These are phyloP conservation scores for Hygrophila difformis DNA, from an alignment of 257 asterid genomes.

Conservation along the genomic window DNA sequence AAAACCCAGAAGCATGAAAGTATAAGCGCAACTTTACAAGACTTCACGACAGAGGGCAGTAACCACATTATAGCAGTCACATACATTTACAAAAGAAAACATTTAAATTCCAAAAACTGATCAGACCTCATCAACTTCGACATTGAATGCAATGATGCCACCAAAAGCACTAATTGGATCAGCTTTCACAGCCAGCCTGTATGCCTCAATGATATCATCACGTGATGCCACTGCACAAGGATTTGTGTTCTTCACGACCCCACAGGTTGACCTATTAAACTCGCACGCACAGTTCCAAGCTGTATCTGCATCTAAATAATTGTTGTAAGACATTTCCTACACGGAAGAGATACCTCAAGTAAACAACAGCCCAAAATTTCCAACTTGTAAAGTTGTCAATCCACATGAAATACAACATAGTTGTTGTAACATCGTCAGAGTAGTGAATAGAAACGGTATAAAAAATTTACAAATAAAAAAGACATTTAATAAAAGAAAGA, in stretches of 20 bases:
- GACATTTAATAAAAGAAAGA: too few relatives aligned
- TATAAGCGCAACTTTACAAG: background rate
- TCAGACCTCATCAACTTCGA: slow-evolving; percentile 91
- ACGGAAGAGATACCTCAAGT: slow-evolving; percentile 13
- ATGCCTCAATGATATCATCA: slow-evolving; percentile 70
- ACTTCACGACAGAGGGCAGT: too few relatives aligned
- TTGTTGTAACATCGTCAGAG: too few relatives aligned
- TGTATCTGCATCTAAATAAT: slow-evolving; percentile 91
- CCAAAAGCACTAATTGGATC: slow-evolving; percentile 99
- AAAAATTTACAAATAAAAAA: too few relatives aligned
- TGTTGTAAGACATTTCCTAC: slow-evolving; percentile 97
- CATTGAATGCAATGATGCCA: slow-evolving; percentile 96
- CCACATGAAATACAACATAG: background rate
- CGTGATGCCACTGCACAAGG: slow-evolving; percentile 99
- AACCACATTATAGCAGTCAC: too few relatives aligned
- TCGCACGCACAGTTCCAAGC: slow-evolving; percentile 99
- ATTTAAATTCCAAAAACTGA: slow-evolving; percentile 6
- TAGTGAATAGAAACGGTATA: background rate
- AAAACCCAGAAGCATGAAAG: slow-evolving; percentile 4
- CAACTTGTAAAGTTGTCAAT: slow-evolving; percentile 1
- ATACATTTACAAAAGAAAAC: too few relatives aligned
- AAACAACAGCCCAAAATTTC: slow-evolving; percentile 1
- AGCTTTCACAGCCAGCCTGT: slow-evolving; percentile 88
- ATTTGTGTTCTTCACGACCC: slow-evolving; percentile 89
- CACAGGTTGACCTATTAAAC: slow-evolving; percentile 85